Conservation (phyloP, 2,329 filamentous ascomycete genomes). For the Cordyceps javanica region DNA sequence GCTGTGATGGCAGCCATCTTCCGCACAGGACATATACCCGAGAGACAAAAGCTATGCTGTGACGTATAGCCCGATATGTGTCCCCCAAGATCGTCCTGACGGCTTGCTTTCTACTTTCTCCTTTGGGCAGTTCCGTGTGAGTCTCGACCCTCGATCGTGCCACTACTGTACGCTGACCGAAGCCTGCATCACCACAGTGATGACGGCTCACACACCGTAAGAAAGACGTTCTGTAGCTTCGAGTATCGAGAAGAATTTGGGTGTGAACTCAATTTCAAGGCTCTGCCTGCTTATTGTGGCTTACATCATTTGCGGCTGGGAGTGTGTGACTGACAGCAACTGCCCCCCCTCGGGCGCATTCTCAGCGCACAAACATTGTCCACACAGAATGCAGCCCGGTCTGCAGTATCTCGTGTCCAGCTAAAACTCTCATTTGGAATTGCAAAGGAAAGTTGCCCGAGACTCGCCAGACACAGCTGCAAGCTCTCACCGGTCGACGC, state of each 20-base stretch:
- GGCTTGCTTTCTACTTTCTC: background rate
- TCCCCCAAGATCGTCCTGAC: background rate
- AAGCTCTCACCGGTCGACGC: conserved; percentile 11
- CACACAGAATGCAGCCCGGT: no score
- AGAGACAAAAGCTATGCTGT: no score
- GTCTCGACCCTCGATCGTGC: background rate
- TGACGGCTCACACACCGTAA: background rate
- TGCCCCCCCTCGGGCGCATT: background rate
- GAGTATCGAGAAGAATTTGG: background rate
- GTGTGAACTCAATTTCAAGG: no score
- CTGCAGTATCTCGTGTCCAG: no score
- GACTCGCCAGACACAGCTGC: background rate
- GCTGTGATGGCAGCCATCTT: no score
- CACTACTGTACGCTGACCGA: background rate
- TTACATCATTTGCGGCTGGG: background rate
- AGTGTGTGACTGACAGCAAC: background rate
- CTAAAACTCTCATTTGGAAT: no score
- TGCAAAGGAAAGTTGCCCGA: no score
- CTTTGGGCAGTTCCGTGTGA: background rate
- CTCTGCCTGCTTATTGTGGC: background rate
- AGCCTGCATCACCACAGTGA: background rate
- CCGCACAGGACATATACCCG: no score
- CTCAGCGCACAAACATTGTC: background rate
- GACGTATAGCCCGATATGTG: background rate
- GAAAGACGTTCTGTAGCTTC: no score